phyloP scores from a whole-genome alignment of 306 rosid species.

The Castanea sativa region DNA sequence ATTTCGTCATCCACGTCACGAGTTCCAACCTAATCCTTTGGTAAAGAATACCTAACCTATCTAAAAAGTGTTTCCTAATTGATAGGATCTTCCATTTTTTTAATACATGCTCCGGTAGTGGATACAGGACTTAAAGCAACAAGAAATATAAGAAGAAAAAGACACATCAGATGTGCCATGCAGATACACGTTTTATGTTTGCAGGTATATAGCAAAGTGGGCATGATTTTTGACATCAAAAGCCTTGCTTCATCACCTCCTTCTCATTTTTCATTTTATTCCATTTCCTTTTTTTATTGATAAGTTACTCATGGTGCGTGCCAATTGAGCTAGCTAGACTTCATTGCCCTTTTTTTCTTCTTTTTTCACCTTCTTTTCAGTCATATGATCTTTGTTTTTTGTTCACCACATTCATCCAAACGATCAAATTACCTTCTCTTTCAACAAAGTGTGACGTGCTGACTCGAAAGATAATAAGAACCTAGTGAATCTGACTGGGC shows the following conservation, averaged over 20 bases:
- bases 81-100: background rate
- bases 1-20: background rate
- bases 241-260: too few relatives aligned
- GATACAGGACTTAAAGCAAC: background rate
- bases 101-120: background rate
- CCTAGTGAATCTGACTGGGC: background rate
- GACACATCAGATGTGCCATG: background rate
- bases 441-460: background rate
- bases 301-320: too few relatives aligned
- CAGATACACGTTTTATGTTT: background rate
- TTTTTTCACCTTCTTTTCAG: background rate
- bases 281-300: too few relatives aligned
- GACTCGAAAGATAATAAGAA: background rate
- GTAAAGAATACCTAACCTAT: background rate
- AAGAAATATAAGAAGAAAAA: background rate
- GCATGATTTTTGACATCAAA: background rate
- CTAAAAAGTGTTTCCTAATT: background rate
- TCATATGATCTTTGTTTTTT: too few relatives aligned
- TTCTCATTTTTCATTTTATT: too few relatives aligned
- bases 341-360: background rate
- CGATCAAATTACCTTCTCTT: too few relatives aligned
- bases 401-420: too few relatives aligned
- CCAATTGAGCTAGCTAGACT: too few relatives aligned
- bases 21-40: background rate
- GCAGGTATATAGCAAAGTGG: background rate